A percentile compares a stretch with the other conserved stretches of the same genome.
Conservation (phyloP, 2,329 filamentous ascomycete genomes). For the Pleomassaria siparia region DNA sequence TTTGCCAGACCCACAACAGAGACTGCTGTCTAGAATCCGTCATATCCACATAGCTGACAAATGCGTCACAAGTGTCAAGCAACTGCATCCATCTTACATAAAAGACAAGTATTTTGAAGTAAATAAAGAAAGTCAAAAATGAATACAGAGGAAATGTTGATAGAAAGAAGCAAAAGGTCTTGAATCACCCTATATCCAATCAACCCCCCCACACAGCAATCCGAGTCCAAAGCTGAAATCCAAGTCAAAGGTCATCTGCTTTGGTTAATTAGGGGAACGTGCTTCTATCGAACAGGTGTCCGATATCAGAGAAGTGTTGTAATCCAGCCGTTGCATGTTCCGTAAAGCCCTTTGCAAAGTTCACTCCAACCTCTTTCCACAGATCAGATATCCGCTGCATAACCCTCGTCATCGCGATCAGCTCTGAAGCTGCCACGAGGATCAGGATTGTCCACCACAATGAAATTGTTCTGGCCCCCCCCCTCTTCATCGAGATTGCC, state of each 20-base stretch:
- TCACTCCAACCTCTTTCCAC: not conserved
- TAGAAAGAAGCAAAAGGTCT: constrained; percentile 14
- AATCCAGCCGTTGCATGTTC: no score
- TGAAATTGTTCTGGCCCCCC: constrained; percentile 44
- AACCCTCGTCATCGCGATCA: constrained; percentile 36
- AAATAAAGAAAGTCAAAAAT: no score
- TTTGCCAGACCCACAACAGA: not conserved
- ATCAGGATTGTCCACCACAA: constrained; percentile 42
- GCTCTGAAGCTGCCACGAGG: constrained; percentile 31
- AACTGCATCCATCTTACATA: not conserved
- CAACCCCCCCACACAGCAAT: no score
- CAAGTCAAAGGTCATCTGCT: not conserved
- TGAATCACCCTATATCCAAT: constrained; percentile 3
- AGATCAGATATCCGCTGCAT: constrained; percentile 31
- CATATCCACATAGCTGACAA: not conserved
- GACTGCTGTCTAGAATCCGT: not conserved
- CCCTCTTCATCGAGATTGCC: constrained; percentile 44
- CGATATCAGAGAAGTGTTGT: no score
- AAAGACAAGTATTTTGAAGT: not conserved
- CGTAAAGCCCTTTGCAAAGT: not conserved
- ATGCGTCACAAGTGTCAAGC: not conserved
- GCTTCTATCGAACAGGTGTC: no score
- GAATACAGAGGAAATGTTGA: not conserved
- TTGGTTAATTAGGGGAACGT: not conserved
- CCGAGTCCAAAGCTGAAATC: no score